phyloP scores from a whole-genome alignment of 352 stramenopile species.

The Phytophthora hybrid region DNA sequence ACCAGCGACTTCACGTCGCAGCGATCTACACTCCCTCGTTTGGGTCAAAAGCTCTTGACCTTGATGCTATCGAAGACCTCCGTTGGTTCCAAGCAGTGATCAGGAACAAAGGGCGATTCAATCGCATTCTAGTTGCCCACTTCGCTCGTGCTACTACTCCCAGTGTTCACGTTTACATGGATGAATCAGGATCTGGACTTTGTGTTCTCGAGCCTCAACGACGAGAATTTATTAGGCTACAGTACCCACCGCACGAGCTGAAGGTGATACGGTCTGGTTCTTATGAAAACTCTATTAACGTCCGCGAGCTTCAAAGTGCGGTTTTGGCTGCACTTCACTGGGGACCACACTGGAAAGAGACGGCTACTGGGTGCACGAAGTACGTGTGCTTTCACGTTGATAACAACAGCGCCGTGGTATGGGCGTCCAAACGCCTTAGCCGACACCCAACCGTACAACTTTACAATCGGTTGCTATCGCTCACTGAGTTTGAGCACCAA shows the following conservation, averaged over 20 bases:
- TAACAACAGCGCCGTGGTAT: no score
- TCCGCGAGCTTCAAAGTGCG: constrained; percentile 23
- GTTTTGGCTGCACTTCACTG: no score
- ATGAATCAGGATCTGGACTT: constrained; percentile 19
- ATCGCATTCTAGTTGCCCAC: constrained; percentile 14
- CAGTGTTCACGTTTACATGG: constrained; percentile 31
- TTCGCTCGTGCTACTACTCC: not conserved
- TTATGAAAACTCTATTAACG: not conserved
- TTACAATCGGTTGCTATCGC: constrained; percentile 24
- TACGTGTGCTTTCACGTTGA: no score
- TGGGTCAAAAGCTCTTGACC: not conserved
- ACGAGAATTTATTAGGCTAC: constrained; percentile 13
- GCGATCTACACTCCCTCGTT: not conserved
- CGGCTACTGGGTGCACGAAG: no score
- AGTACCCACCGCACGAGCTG: constrained; percentile 5
- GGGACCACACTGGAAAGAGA: no score
- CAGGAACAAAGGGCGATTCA: not conserved
- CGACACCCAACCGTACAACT: no score
- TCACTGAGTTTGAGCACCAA: constrained; percentile 25
- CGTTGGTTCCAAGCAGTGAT: constrained; percentile 17
- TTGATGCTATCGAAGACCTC: constrained; percentile 6
- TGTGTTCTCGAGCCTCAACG: constrained; percentile 19
- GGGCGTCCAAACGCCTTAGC: no score
- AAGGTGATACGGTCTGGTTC: no score
- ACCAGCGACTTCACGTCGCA: constrained; percentile 9